Base-by-base conservation (phyloP, 208 protist species). In the Acanthamoeba triangularis region DNA sequence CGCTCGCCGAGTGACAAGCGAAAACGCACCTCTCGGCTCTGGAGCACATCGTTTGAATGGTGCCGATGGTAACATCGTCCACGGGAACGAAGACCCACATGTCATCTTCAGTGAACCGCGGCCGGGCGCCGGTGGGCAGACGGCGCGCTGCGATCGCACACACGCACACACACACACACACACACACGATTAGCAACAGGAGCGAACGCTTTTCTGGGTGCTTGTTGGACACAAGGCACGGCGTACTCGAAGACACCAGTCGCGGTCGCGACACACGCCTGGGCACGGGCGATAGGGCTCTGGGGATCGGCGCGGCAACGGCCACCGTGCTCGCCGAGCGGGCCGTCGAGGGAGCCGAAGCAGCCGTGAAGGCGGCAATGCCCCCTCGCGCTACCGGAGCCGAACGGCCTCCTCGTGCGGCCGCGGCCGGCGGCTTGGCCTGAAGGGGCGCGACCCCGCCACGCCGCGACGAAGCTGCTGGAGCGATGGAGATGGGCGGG, bases 31-130 rank as follows among this genome's bases (percentile, higher is more conserved):
- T 63, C 49, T 54, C 52, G 8, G 49, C 52, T 35, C 52, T 16
- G 59, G 80, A 88, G 80, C 80, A 54, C 49, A 88, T 54, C 44
- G 14, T 23, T 41, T 65, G 52, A 23, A 88, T 88, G 80, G 80
- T 54, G 49, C 52, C 52, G 49, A 88, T 54, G 49, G 25, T 52
- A 1, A 88, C 41, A 7, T 63, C 41, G 44, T 35, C 80, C 8
- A 88, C 41, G 16, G 80, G 52, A 7, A 63, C 80, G 80, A 88
- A 88, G 7, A 23, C n/a, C 80, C 52, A 65, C 52, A 63, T 63
- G 41, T 88, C 33, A 20, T 78, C 69, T 33, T 78, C 69, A 8
- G 69, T 49, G 37, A 78, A 78, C 69, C 37, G 69, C 3, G 69
- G 69, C 69, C 37, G 33, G n/a, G 69, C 14, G 33, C 69, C 69